These are phyloP conservation scores for Xylaria sp. DNA, from an alignment of 495 filamentous ascomycete species.

Conservation along the genomic window DNA sequence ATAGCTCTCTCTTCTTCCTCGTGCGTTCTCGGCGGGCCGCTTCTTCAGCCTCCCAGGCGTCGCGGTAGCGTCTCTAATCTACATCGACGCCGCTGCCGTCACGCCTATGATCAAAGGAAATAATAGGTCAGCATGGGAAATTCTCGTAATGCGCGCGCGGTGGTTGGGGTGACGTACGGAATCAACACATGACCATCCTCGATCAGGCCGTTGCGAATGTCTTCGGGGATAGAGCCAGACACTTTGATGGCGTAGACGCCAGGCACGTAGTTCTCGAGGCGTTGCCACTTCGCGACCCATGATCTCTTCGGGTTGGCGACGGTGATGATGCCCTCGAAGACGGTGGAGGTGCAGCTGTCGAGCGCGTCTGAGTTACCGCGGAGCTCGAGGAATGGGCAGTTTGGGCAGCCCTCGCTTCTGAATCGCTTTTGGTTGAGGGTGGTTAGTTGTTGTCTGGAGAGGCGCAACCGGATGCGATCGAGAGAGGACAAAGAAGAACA, in stretches of 20 bases:
- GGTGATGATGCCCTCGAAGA: constrained; percentile 88
- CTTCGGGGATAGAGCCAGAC: constrained; percentile 69
- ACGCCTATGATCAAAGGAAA: constrained; percentile 43
- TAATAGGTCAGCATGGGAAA: neutral
- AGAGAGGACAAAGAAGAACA: neutral
- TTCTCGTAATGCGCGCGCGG: neutral
- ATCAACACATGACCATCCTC: constrained; percentile 72
- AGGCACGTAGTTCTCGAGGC: constrained; percentile 82
- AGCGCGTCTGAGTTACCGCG: constrained; percentile 78
- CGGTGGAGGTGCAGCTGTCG: constrained; percentile 90
- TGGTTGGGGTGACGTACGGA: constrained; percentile 54
- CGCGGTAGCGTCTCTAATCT: constrained; percentile 37
- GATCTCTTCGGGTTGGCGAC: constrained; percentile 76
- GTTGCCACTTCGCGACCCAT: constrained; percentile 95
- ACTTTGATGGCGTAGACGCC: constrained; percentile 96
- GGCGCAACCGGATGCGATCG: neutral
- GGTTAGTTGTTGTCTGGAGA: neutral
- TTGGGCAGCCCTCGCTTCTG: constrained; percentile 86
- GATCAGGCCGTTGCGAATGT: constrained; percentile 69
- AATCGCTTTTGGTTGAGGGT: constrained; percentile 66
- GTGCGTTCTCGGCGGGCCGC: constrained; percentile 19
- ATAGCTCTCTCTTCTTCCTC: constrained; percentile 11
- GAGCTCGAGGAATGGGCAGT: constrained; percentile 89
- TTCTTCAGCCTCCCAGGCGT: neutral
- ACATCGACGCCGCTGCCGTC: constrained; percentile 61